Evolutionary conservation across 1,284 basidiomycete species (phyloP).

Genomic region (Schizopora paradoxa): DNA sequence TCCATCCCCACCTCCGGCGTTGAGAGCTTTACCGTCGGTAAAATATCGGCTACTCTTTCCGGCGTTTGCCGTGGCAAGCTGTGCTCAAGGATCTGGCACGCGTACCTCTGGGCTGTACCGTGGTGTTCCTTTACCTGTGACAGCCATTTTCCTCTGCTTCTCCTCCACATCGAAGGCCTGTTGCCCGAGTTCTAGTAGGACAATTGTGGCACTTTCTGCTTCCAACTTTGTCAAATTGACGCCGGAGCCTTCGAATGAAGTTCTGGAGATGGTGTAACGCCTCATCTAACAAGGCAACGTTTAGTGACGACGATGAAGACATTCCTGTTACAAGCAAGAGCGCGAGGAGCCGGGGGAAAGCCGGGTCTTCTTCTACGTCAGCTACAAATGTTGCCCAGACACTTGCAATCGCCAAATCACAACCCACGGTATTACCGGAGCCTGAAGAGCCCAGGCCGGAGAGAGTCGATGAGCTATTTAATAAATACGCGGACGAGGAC

Average conservation of each 20-base stretch:
- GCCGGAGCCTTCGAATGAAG: conserved; percentile 4
- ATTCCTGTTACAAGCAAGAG: background rate
- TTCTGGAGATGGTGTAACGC: conserved; percentile 14
- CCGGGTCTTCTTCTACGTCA: background rate
- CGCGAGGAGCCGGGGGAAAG: background rate
- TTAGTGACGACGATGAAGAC: conserved; percentile 12
- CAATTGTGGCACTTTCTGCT: background rate
- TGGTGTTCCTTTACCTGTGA: background rate
- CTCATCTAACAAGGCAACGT: conserved; percentile 14
- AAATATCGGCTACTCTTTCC: background rate
- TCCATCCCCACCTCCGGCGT: too few species aligned
- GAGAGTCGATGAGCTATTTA: conserved; percentile 50
- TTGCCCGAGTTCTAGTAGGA: background rate
- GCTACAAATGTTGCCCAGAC: background rate
- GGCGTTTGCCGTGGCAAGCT: background rate
- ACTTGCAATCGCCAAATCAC: background rate
- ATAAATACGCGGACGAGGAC: conserved; percentile 56
- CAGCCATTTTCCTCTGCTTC: background rate
- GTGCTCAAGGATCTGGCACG: background rate
- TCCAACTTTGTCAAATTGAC: background rate
- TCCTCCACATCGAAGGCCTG: background rate
- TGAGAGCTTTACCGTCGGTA: conserved; percentile 3
- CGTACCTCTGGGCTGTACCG: background rate
- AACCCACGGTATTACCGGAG: background rate
- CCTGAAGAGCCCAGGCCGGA: background rate